A percentile compares a stretch with the other conserved stretches of the same genome.
Conservation (phyloP, 1,139 yeast genomes). For the Blastobotrys serpentis region DNA sequence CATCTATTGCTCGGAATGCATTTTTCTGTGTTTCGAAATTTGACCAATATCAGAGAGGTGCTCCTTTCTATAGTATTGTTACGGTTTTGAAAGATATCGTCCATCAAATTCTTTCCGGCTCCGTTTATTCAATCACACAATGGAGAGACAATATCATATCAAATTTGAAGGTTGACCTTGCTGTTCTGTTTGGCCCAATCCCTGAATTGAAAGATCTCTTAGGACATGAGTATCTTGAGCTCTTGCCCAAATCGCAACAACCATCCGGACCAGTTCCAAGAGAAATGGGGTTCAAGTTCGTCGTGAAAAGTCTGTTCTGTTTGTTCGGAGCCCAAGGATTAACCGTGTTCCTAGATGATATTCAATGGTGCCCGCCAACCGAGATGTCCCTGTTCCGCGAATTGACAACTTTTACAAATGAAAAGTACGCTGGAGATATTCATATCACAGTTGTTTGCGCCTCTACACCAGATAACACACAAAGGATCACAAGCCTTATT, state of each 20-base stretch:
- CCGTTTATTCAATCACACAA: conserved; percentile 41
- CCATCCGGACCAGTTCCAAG: conserved; percentile 32
- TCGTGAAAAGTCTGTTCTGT: conserved; percentile 46
- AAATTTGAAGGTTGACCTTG: conserved; percentile 46
- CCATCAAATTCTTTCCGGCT: conserved; percentile 46
- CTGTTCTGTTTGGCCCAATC: conserved; percentile 45
- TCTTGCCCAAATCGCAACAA: conserved; percentile 30
- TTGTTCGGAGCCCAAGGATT: conserved; percentile 47
- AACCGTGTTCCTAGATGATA: conserved; percentile 50
- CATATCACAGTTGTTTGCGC: conserved; percentile 34
- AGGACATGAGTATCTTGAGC: conserved; percentile 44
- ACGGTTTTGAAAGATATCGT: conserved; percentile 46
- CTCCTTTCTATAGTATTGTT: conserved; percentile 38
- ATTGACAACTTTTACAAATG: conserved; percentile 31
- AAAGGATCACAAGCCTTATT: conserved; percentile 23
- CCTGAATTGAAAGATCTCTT: conserved; percentile 50
- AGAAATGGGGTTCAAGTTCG: conserved; percentile 48
- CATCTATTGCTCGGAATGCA: conserved; percentile 42
- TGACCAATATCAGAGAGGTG: conserved; percentile 39
- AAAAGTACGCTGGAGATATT: conserved; percentile 28
- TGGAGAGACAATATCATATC: conserved; percentile 49
- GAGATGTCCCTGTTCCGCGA: conserved; percentile 34
- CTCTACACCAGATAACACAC: conserved; percentile 27
- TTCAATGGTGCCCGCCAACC: conserved; percentile 46
- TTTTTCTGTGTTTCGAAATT: conserved; percentile 49